Evolutionary conservation across 2,329 filamentous ascomycete genomes (phyloP).

Genomic region (Emergomyces orientalis): DNA sequence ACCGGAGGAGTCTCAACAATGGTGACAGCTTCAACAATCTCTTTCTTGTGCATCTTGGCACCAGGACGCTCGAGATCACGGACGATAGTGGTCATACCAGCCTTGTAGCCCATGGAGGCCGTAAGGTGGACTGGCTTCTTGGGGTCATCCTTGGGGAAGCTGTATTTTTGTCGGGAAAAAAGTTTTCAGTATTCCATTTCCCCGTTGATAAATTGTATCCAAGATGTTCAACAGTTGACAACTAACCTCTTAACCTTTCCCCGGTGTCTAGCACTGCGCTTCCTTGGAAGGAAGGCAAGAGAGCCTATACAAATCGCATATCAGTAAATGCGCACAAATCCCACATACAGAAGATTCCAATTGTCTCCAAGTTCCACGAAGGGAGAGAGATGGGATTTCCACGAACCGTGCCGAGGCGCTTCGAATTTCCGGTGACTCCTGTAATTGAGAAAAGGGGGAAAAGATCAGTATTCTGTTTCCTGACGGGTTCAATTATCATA

Average conservation of each 20-base stretch:
- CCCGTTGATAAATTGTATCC: neutral
- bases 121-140: conserved; percentile 99
- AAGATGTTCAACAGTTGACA: conserved; percentile 33
- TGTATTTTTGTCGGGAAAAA: conserved; percentile 32
- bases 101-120: conserved; percentile 98
- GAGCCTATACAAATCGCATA: conserved; percentile 43
- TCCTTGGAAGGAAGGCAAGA: conserved; percentile 77
- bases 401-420: conserved; percentile 90
- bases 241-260: conserved; percentile 98
- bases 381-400: neutral
- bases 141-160: conserved; percentile 99
- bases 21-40: conserved; percentile 81
- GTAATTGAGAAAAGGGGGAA: conserved; percentile 13
- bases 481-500: neutral
- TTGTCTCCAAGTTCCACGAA: neutral
- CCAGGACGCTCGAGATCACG: conserved; percentile 98
- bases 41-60: conserved; percentile 99
- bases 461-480: neutral
- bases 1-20: conserved; percentile 92
- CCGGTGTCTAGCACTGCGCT: conserved; percentile 87
- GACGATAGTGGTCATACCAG: conserved; percentile 99
- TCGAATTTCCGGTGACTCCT: conserved; percentile 60
- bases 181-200: conserved; percentile 22
- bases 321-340: conserved; percentile 18
- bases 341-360: conserved; percentile 13